phyloP scores from a whole-genome alignment of 1,284 basidiomycete species.

The Ceratorhiza oryzae-sativae region DNA sequence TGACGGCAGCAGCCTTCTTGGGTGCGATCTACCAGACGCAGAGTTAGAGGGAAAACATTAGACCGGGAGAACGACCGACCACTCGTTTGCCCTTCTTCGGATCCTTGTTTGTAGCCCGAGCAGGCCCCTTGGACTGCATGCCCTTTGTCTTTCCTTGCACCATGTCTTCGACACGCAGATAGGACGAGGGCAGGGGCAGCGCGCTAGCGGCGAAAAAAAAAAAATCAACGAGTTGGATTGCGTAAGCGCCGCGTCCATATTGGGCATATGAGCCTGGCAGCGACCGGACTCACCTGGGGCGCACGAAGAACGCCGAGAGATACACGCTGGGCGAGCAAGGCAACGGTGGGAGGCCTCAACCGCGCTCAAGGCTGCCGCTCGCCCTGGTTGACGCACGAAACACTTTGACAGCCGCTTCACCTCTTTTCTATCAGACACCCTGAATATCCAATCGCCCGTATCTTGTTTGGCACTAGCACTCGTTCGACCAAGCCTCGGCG shows the following conservation, averaged over 20 bases:
- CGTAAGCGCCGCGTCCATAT: slow-evolving; percentile 11
- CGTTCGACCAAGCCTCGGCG: background rate
- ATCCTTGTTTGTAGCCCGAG: slow-evolving; percentile 47
- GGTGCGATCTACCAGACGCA: slow-evolving; percentile 60
- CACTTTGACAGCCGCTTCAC: background rate
- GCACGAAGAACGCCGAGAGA: slow-evolving; percentile 36
- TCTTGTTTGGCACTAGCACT: background rate
- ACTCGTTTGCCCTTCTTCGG: slow-evolving; percentile 75
- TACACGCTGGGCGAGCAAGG: slow-evolving; percentile 25
- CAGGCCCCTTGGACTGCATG: slow-evolving; percentile 38
- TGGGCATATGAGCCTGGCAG: slow-evolving; percentile 13
- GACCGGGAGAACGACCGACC: background rate
- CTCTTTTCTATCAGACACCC: background rate
- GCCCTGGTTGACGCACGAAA: slow-evolving; percentile 1
- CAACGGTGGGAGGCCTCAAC: background rate
- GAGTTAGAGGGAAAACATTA: background rate
- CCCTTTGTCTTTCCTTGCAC: slow-evolving; percentile 43
- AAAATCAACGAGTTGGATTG: slow-evolving; percentile 23
- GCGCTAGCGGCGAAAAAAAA: slow-evolving; percentile 14
- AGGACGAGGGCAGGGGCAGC: slow-evolving; percentile 19
- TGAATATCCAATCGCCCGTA: slow-evolving; percentile 9
- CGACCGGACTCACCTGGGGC: slow-evolving; percentile 19
- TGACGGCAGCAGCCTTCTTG: slow-evolving; percentile 71
- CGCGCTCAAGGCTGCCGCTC: background rate
- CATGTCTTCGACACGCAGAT: slow-evolving; percentile 37